Conservation (phyloP, 2,329 filamentous ascomycete genomes). For the Gnomoniopsis sp. region DNA sequence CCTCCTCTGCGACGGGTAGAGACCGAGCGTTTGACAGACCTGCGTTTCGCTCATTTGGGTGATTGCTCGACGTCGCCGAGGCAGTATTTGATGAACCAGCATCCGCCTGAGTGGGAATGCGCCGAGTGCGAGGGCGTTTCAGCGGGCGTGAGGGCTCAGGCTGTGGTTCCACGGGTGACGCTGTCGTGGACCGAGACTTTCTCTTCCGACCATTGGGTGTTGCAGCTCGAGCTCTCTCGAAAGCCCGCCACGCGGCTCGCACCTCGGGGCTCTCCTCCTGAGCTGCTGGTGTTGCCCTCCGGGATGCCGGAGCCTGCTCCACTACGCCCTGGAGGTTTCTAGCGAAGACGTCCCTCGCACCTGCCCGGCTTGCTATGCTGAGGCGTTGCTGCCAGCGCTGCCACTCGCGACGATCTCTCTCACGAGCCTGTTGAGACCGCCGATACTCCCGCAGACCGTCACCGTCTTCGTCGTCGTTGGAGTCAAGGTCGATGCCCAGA, state of each 20-base stretch:
- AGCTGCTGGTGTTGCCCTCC: slow-evolving; percentile 42
- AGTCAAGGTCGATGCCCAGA: slow-evolving; percentile 74
- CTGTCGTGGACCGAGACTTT: slow-evolving; percentile 66
- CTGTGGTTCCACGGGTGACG: slow-evolving; percentile 65
- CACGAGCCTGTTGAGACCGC: slow-evolving; percentile 48
- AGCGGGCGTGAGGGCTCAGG: slow-evolving; percentile 77
- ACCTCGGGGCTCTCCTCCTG: slow-evolving; percentile 72
- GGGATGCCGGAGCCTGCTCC: slow-evolving; percentile 47
- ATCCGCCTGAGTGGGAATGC: slow-evolving; percentile 51
- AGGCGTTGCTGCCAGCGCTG: slow-evolving; percentile 81
- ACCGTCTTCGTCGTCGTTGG: slow-evolving; percentile 76
- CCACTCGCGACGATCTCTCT: slow-evolving; percentile 54
- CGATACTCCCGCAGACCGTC: slow-evolving; percentile 51
- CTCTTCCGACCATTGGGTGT: slow-evolving; percentile 63
- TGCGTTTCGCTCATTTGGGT: slow-evolving; percentile 15
- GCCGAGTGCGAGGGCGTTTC: slow-evolving; percentile 80
- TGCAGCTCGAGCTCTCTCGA: slow-evolving; percentile 70
- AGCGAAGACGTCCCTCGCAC: slow-evolving; percentile 69
- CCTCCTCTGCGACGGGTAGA: slow-evolving; percentile 38
- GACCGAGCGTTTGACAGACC: slow-evolving; percentile 17
- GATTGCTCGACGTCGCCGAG: slow-evolving; percentile 16
- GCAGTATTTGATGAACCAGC: slow-evolving; percentile 34
- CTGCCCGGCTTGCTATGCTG: slow-evolving; percentile 75
- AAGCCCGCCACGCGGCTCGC: slow-evolving; percentile 80
- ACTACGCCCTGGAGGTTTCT: slow-evolving; percentile 56